These are phyloP conservation scores for Chaetothyriales sp. DNA, from an alignment of 2,329 filamentous ascomycete genomes.

Conservation along the genomic window DNA sequence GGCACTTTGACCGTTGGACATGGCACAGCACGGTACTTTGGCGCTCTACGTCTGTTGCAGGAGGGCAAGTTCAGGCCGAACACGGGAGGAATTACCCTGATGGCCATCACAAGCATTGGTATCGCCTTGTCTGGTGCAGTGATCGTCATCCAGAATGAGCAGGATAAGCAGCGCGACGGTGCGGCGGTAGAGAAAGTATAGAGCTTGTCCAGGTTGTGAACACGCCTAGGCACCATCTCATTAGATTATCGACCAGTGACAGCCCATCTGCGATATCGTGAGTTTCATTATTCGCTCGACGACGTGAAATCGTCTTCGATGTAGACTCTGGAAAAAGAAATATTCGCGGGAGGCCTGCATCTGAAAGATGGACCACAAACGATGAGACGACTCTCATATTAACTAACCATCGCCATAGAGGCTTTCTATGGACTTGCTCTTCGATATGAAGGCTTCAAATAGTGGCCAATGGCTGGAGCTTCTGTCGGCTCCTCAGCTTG, in stretches of 20 bases:
- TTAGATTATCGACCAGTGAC: too few relatives aligned
- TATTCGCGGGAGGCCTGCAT: background rate
- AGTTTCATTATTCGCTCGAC: too few relatives aligned
- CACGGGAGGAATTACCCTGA: slow-evolving; percentile 8
- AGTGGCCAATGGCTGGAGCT: background rate
- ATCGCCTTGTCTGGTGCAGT: slow-evolving; percentile 7
- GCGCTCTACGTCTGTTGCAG: slow-evolving; percentile 28
- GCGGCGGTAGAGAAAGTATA: background rate
- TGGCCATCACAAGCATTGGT: slow-evolving; percentile 8
- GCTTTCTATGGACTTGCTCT: background rate
- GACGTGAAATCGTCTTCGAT: too few relatives aligned
- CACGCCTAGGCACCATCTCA: too few relatives aligned
- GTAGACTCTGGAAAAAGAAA: too few relatives aligned
- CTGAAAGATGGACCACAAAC: background rate
- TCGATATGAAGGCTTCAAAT: background rate
- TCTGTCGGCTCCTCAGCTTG: background rate
- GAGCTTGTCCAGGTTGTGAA: too few relatives aligned
- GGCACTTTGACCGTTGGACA: slow-evolving; percentile 34
- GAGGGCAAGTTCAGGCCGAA: slow-evolving; percentile 26
- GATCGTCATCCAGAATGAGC: slow-evolving; percentile 7
- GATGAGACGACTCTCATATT: background rate
- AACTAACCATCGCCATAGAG: background rate
- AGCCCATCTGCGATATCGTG: too few relatives aligned
- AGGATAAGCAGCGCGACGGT: background rate
- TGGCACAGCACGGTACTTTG: slow-evolving; percentile 35